phyloP scores from a whole-genome alignment of 78 protist genomes.

The Corallochytrium limacisporum region DNA sequence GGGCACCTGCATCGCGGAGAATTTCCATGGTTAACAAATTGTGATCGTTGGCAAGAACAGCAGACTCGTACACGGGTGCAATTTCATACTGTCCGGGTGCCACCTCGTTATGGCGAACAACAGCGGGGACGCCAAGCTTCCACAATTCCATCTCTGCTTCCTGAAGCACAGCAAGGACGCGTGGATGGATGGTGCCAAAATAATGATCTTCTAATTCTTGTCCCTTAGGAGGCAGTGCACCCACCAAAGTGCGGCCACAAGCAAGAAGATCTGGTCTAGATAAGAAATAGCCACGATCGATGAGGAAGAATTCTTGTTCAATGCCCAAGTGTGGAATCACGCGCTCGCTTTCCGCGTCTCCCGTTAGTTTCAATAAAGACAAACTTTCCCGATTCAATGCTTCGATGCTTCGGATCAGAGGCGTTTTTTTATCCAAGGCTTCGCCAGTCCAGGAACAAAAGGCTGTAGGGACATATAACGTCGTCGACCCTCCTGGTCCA shows the following conservation, averaged over 20 bases:
- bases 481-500: conserved; percentile 26
- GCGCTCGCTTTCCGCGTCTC: background rate
- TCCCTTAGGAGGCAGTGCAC: conserved; percentile 59
- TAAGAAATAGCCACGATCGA: conserved; percentile 52
- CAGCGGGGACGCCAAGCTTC: conserved; percentile 68
- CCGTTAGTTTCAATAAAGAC: background rate
- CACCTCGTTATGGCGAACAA: conserved; percentile 79
- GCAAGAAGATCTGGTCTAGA: conserved; percentile 64
- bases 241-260: conserved; percentile 62
- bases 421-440: conserved; percentile 79
- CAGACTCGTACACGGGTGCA: conserved; percentile 68
- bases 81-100: conserved; percentile 89
- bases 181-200: conserved; percentile 51
- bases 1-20: conserved; percentile 6
- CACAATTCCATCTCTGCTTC: conserved; percentile 58
- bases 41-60: conserved; percentile 64
- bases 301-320: conserved; percentile 82
- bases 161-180: conserved; percentile 18
- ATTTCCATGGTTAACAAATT: conserved; percentile 76
- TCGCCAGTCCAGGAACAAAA: conserved; percentile 58
- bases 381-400: conserved; percentile 21
- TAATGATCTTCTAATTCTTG: conserved; percentile 84
- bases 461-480: conserved; percentile 55
- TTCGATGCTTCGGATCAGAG: conserved; percentile 59
- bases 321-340: conserved; percentile 41